Percentiles rank a stretch among this genome's conserved stretches.
phyloP scores from a whole-genome alignment of 805 yeast species.

The Candida xyloterini region DNA sequence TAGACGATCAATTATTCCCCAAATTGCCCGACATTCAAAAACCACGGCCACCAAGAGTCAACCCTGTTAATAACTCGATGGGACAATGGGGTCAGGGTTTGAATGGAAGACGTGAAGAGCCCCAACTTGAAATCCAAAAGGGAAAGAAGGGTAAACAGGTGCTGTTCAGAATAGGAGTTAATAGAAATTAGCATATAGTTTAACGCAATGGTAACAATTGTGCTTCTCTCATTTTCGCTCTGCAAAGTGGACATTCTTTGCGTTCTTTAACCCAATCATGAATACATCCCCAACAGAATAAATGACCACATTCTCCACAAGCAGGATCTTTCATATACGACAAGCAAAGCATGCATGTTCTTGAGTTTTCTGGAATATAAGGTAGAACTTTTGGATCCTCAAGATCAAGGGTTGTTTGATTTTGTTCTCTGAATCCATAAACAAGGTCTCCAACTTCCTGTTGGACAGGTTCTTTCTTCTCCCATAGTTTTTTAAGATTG shows the following conservation, averaged over 20 bases:
- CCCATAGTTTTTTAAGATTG: constrained; percentile 25
- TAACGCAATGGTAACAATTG: constrained; percentile 56
- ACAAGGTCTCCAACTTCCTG: constrained; percentile 14
- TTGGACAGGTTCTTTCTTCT: background rate
- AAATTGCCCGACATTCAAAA: constrained; percentile 37
- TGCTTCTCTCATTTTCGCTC: constrained; percentile 65
- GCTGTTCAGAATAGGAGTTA: constrained; percentile 48
- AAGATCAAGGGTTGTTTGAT: constrained; percentile 43
- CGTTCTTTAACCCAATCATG: constrained; percentile 85
- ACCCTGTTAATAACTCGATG: constrained; percentile 37
- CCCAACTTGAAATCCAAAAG: constrained; percentile 32
- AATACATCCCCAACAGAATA: constrained; percentile 90
- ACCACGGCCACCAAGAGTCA: constrained; percentile 56
- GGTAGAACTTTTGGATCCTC: constrained; percentile 55
- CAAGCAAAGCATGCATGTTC: constrained; percentile 83
- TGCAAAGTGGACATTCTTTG: constrained; percentile 89
- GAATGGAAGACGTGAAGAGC: constrained; percentile 1
- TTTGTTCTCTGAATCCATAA: constrained; percentile 16
- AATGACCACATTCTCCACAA: constrained; percentile 86
- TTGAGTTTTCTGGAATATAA: constrained; percentile 64
- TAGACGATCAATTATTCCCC: constrained; percentile 30
- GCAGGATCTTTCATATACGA: constrained; percentile 79
- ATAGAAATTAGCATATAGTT: constrained; percentile 9
- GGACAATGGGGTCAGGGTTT: constrained; percentile 34
- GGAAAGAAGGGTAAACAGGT: constrained; percentile 50